Percentiles rank a stretch among this genome's conserved stretches.
Evolutionary conservation across 176 grass and related monocot species (phyloP).

Genomic region (Oryza glumipatula): DNA sequence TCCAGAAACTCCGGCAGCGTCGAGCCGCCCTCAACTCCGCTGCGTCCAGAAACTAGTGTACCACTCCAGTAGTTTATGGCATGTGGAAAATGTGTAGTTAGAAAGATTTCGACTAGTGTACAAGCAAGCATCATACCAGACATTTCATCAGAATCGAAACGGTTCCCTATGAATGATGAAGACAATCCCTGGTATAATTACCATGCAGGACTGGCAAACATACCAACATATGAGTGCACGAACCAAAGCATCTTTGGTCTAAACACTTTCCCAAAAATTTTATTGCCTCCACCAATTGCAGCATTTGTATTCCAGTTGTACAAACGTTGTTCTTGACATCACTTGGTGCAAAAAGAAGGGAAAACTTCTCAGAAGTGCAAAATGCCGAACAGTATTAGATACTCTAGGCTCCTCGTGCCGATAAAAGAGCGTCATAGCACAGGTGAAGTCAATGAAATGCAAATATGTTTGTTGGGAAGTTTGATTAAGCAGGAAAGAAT

Average conservation of each 20-base stretch:
- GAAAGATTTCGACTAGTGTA: neutral
- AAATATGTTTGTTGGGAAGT: neutral
- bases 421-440: conserved; percentile 1
- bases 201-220: neutral
- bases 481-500: conserved; percentile 8
- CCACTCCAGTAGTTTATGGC: too few species aligned
- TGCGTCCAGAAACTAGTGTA: neutral
- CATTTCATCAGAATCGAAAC: neutral
- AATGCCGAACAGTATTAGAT: neutral
- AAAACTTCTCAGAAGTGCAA: neutral
- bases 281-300: conserved; percentile 37
- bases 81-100: neutral
- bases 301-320: conserved; percentile 1
- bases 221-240: neutral
- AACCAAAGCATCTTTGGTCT: neutral
- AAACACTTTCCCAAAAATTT: conserved; percentile 21
- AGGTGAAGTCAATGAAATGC: neutral
- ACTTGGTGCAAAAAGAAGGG: neutral
- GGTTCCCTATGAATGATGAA: neutral
- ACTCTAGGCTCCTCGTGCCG: conserved; percentile 15
- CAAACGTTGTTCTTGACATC: conserved; percentile 14
- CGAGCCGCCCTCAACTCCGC: too few species aligned
- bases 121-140: neutral
- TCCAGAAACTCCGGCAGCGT: too few species aligned
- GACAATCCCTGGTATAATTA: neutral